Evolutionary conservation across 148 eudicot species (phyloP).

Genomic region (Dysphania ambrosioides): DNA sequence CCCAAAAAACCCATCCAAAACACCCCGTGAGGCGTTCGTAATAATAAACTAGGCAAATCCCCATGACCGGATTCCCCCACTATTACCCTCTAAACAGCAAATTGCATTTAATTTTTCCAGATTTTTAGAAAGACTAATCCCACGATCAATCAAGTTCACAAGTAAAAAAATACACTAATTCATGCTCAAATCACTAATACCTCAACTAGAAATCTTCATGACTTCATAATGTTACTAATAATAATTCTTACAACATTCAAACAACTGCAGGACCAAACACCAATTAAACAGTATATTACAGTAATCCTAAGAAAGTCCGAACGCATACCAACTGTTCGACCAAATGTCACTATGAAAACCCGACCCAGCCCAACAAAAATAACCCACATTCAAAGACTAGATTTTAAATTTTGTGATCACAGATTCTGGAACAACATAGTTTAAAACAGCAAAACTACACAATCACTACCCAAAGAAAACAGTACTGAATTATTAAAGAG

Average conservation of each 20-base stretch:
- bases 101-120: too few species aligned
- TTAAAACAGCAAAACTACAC: not conserved
- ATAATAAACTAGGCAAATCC: not conserved
- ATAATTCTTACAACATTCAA: not conserved
- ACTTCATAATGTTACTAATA: not conserved
- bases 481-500: not conserved
- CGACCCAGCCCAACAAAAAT: not conserved
- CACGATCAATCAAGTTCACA: not conserved
- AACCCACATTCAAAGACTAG: not conserved
- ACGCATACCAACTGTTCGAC: constrained; percentile 9
- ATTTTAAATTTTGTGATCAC: not conserved
- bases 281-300: too few species aligned
- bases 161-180: too few species aligned
- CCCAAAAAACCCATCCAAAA: not conserved
- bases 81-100: not conserved
- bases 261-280: too few species aligned
- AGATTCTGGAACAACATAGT: not conserved
- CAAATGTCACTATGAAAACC: constrained; percentile 11
- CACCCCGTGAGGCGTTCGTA: not conserved
- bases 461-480: not conserved
- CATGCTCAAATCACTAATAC: too few species aligned
- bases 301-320: too few species aligned
- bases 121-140: not conserved
- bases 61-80: too few species aligned
- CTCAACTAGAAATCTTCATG: not conserved